Conservation (phyloP, 75 land plant species). For the Picea glauca region DNA sequence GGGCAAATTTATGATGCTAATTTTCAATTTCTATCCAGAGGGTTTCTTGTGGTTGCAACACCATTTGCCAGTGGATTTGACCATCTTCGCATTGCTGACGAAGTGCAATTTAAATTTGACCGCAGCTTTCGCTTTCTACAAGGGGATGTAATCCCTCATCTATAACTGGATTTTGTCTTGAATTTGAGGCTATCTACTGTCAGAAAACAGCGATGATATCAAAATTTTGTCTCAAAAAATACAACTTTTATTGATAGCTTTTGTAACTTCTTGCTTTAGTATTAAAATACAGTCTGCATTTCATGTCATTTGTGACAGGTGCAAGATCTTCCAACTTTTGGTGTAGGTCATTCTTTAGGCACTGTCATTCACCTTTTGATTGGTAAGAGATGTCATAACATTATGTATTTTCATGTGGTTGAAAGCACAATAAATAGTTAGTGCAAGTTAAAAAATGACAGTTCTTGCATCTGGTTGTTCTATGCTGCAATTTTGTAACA, state of each 20-base stretch:
- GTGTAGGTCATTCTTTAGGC: conserved; percentile 95
- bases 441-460: background rate
- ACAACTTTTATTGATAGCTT: background rate
- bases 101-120: conserved; percentile 94
- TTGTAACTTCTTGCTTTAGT: background rate
- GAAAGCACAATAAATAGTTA: background rate
- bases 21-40: conserved; percentile 36
- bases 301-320: conserved; percentile 38
- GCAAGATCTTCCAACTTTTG: conserved; percentile 73
- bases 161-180: background rate
- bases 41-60: conserved; percentile 86
- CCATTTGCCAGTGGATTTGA: conserved; percentile 99
- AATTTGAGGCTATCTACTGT: background rate
- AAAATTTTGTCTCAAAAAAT: background rate
- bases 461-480: background rate
- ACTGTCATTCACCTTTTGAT: conserved; percentile 88
- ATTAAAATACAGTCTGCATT: background rate
- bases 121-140: conserved; percentile 63
- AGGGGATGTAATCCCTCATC: conserved; percentile 28
- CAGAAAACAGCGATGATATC: background rate
- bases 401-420: conserved; percentile 1
- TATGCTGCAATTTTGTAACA: conserved; percentile 23
- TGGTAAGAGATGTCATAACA: conserved; percentile 35
- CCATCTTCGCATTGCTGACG: conserved; percentile 91
- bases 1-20: background rate